Conservation (phyloP, 108 stramenopile genomes). For the Fistulifera pelliculosa region DNA sequence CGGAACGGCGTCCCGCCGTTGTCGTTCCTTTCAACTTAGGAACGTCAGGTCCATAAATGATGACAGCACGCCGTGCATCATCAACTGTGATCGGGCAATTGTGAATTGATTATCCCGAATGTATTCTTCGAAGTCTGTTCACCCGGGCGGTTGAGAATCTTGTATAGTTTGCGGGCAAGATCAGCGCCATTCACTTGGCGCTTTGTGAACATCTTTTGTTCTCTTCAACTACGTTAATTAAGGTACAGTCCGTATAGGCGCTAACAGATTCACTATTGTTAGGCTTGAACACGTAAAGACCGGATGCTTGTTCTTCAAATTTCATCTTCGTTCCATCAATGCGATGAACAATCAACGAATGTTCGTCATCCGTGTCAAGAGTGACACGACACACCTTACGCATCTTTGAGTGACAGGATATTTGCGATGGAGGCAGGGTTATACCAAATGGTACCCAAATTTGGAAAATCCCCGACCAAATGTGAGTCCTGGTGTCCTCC, state of each 20-base stretch:
- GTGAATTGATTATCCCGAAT: conserved; percentile 17
- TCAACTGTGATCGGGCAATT: conserved; percentile 25
- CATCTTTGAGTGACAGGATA: conserved; percentile 9
- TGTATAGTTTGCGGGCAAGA: conserved; percentile 12
- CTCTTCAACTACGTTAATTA: conserved; percentile 15
- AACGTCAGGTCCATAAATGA: conserved; percentile 26
- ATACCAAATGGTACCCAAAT: conserved; percentile 9
- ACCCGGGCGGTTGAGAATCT: conserved; percentile 21
- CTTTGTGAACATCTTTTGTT: conserved; percentile 7
- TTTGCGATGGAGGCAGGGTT: conserved; percentile 8
- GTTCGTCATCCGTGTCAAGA: conserved; percentile 4
- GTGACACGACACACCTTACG: neutral
- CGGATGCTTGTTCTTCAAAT: neutral
- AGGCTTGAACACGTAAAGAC: no score
- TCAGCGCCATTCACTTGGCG: conserved; percentile 12
- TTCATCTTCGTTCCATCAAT: conserved; percentile 7
- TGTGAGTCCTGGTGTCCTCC: neutral
- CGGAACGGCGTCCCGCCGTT: neutral
- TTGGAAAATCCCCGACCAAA: neutral
- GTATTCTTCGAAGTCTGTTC: conserved; percentile 13
- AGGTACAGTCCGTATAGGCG: no score
- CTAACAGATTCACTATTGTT: no score
- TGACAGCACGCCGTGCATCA: conserved; percentile 20
- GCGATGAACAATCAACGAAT: conserved; percentile 2
- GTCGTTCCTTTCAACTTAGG: conserved; percentile 33